Conservation (phyloP, 2,329 filamentous ascomycete genomes). For the Colletotrichum cordylinicola region DNA sequence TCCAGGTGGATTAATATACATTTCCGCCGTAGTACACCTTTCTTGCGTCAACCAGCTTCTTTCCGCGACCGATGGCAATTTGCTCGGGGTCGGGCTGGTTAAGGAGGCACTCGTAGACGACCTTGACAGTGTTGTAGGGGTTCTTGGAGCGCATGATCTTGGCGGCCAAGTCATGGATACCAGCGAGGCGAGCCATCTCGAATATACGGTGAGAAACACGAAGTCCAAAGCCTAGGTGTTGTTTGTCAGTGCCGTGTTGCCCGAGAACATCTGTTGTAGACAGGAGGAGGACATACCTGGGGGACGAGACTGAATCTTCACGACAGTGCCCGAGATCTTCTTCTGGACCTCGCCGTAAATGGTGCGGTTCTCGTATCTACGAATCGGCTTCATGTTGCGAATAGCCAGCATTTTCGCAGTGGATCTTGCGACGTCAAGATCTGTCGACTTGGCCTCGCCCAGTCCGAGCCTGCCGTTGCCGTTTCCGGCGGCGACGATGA, state of each 20-base stretch:
- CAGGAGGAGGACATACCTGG: slow-evolving; percentile 71
- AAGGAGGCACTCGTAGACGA: slow-evolving; percentile 80
- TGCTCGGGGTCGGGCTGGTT: slow-evolving; percentile 88
- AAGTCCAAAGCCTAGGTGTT: slow-evolving; percentile 82
- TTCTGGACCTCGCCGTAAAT: slow-evolving; percentile 84
- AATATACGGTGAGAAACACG: slow-evolving; percentile 91
- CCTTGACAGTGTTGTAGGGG: slow-evolving; percentile 98
- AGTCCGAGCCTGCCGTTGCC: slow-evolving; percentile 84
- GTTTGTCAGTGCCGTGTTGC: neutral
- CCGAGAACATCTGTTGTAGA: neutral
- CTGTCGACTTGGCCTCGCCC: slow-evolving; percentile 87
- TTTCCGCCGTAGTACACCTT: slow-evolving; percentile 95
- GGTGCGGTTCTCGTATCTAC: slow-evolving; percentile 88
- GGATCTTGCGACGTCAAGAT: slow-evolving; percentile 67
- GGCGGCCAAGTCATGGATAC: slow-evolving; percentile 86
- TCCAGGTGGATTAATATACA: slow-evolving; percentile 55
- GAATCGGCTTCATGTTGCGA: slow-evolving; percentile 90
- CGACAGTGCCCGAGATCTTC: slow-evolving; percentile 88
- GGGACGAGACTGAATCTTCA: slow-evolving; percentile 81
- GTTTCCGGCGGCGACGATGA: slow-evolving; percentile 85
- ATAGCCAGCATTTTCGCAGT: slow-evolving; percentile 85
- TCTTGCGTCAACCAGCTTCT: slow-evolving; percentile 94
- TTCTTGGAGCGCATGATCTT: slow-evolving; percentile 86
- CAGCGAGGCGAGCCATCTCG: slow-evolving; percentile 88
- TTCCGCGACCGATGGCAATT: slow-evolving; percentile 86